Conservation (phyloP, 257 asterid species). For the Gardenia jasminoides region DNA sequence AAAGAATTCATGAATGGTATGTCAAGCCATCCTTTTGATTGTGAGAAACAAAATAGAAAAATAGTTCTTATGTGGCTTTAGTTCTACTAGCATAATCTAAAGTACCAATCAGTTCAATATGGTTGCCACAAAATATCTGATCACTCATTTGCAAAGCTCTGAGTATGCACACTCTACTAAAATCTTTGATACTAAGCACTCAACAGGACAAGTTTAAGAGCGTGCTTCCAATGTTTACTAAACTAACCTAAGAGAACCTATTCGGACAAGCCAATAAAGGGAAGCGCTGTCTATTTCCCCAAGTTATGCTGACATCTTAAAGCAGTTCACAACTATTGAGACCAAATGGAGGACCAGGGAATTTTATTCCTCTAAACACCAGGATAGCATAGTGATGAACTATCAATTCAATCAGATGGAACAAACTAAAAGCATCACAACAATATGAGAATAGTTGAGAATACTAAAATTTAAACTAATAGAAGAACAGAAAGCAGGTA, state of each 20-base stretch:
- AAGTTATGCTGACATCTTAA: constrained; percentile 1
- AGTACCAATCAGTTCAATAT: background rate
- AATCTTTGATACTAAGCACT: background rate
- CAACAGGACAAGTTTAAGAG: background rate
- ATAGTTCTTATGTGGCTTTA: background rate
- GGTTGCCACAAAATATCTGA: background rate
- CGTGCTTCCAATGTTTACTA: background rate
- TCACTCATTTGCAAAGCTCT: background rate
- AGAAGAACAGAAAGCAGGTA: background rate
- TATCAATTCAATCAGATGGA: background rate
- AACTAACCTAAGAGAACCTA: constrained; percentile 5
- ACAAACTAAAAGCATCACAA: background rate
- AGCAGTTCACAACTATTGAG: background rate
- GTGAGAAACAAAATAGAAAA: background rate
- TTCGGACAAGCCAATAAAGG: background rate
- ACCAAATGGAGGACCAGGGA: background rate
- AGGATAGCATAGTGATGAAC: background rate
- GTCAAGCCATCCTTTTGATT: too few relatives aligned
- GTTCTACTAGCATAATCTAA: background rate
- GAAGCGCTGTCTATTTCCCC: background rate
- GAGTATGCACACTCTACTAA: background rate
- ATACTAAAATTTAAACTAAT: background rate
- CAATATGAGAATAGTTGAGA: background rate
- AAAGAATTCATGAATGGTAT: background rate
- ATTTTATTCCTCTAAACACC: background rate